These are phyloP conservation scores for Ascoidea asiatica DNA, from an alignment of 805 yeast species.

Conservation along the genomic window DNA sequence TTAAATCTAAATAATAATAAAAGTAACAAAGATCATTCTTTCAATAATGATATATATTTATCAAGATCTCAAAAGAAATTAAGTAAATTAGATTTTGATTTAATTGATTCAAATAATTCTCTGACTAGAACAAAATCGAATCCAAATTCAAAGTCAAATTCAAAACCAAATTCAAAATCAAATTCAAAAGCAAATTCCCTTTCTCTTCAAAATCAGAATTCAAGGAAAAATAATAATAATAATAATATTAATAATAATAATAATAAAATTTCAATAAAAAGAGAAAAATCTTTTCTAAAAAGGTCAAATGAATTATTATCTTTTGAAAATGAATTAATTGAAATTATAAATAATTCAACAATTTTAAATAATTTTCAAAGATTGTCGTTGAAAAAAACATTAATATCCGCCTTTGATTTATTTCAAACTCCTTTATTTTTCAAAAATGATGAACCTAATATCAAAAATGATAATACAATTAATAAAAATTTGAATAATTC, in stretches of 20 bases:
- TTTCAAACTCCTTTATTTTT: conserved; percentile 16
- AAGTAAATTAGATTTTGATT: too few species aligned
- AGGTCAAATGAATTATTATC: conserved; percentile 19
- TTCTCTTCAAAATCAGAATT: background rate
- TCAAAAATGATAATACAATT: too few species aligned
- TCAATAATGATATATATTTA: too few species aligned
- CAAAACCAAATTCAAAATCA: background rate
- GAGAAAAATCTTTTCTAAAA: conserved; percentile 10
- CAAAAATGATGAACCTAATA: background rate
- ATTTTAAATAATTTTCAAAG: conserved; percentile 10
- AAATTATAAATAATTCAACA: conserved; percentile 12
- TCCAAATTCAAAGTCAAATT: background rate
- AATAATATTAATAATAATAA: too few species aligned
- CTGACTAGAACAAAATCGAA: background rate
- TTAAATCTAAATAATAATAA: too few species aligned
- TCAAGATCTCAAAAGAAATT: too few species aligned
- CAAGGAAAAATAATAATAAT: too few species aligned
- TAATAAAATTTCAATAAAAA: background rate
- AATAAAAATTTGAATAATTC: background rate
- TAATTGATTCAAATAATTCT: background rate
- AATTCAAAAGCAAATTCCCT: background rate
- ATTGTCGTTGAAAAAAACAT: conserved; percentile 12
- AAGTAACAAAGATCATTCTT: too few species aligned
- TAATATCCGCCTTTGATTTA: conserved; percentile 15
- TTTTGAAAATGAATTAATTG: conserved; percentile 17